Evolutionary conservation across 1,139 yeast species (phyloP).

Genomic region (Saccharomyces hybrid): DNA sequence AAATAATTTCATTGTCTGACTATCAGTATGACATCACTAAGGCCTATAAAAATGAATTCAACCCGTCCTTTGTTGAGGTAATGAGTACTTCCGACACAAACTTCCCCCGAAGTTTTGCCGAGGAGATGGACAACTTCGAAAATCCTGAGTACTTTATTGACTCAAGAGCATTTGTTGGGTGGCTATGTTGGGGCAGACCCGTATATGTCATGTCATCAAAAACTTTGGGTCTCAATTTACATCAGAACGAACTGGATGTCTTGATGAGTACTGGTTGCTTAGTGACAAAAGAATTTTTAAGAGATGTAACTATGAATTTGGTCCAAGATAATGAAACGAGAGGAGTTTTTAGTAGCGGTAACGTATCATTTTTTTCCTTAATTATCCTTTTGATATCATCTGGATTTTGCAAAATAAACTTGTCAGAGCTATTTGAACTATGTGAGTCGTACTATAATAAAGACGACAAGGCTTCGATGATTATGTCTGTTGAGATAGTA

Average conservation of each 20-base stretch:
- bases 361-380: constrained; percentile 47
- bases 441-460: constrained; percentile 46
- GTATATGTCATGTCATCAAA: constrained; percentile 38
- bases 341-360: constrained; percentile 53
- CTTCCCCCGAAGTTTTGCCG: constrained; percentile 40
- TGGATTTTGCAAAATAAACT: constrained; percentile 22
- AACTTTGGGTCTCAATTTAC: constrained; percentile 33
- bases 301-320: constrained; percentile 45
- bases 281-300: constrained; percentile 55
- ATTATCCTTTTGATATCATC: constrained; percentile 41
- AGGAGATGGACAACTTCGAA: constrained; percentile 46
- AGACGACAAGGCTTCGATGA: constrained; percentile 60
- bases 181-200: constrained; percentile 69
- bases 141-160: constrained; percentile 52
- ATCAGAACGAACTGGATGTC: constrained; percentile 36
- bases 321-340: constrained; percentile 59
- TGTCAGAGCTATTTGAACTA: constrained; percentile 28
- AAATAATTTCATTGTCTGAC: constrained; percentile 46
- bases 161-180: constrained; percentile 52
- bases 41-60: constrained; percentile 39
- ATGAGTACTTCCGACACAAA: constrained; percentile 39
- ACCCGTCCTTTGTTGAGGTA: constrained; percentile 36
- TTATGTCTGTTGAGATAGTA: constrained; percentile 53
- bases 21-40: constrained; percentile 45
- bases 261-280: constrained; percentile 40